Conservation (phyloP, 1,139 yeast genomes). For the Pichia sp. region DNA sequence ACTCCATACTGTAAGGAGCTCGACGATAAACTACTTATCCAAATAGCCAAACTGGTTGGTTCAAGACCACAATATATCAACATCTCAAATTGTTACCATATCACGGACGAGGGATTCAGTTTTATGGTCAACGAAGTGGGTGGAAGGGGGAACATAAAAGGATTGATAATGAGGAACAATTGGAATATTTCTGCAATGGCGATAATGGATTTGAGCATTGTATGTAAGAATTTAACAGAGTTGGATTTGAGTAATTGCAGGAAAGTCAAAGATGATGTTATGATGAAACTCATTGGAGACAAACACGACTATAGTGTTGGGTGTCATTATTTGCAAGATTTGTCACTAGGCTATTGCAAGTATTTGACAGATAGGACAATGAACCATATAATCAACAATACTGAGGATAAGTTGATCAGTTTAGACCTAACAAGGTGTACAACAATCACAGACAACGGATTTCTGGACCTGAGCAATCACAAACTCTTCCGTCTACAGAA, state of each 20-base stretch:
- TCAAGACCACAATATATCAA: constrained; percentile 58
- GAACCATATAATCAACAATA: constrained; percentile 58
- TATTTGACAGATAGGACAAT: constrained; percentile 65
- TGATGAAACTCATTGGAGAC: constrained; percentile 64
- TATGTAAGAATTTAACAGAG: constrained; percentile 55
- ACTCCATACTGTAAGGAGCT: constrained; percentile 57
- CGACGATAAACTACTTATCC: constrained; percentile 51
- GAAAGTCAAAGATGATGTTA: constrained; percentile 65
- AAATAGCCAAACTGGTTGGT: constrained; percentile 67
- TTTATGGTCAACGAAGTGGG: constrained; percentile 70
- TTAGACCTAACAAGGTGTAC: constrained; percentile 72
- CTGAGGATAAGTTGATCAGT: constrained; percentile 49
- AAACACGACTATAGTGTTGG: constrained; percentile 37
- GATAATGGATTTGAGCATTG: constrained; percentile 68
- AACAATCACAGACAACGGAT: constrained; percentile 71
- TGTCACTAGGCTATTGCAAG: constrained; percentile 68
- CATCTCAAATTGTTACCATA: constrained; percentile 69
- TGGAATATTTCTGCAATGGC: constrained; percentile 83
- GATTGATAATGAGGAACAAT: constrained; percentile 58
- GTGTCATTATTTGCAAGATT: constrained; percentile 50
- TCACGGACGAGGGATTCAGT: constrained; percentile 70
- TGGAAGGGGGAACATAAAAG: constrained; percentile 52
- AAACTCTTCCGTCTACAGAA: constrained; percentile 50
- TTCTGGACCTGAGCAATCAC: constrained; percentile 56
- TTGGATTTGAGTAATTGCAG: constrained; percentile 70